phyloP scores from a whole-genome alignment of 306 rosid genomes.

The Cajanus cajan region DNA sequence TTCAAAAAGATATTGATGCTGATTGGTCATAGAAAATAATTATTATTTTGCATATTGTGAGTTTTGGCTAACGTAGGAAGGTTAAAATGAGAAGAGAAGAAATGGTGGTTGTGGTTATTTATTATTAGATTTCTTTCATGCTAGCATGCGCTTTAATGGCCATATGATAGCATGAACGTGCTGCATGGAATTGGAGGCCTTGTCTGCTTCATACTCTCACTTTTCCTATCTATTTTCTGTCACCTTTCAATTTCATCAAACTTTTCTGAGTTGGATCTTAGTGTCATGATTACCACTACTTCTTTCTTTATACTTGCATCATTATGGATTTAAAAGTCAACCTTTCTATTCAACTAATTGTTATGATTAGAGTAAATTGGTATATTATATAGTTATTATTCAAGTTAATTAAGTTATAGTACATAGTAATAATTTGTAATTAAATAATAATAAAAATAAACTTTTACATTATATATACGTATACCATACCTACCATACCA shows the following conservation, averaged over 20 bases:
- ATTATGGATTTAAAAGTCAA: slow-evolving; percentile 3
- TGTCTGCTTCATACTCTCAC: neutral
- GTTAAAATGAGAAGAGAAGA: neutral
- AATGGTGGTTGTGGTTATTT: slow-evolving; percentile 10
- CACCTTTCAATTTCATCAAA: slow-evolving; percentile 15
- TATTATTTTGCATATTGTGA: neutral
- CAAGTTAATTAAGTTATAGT: too few relatives aligned
- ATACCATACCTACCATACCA: too few relatives aligned
- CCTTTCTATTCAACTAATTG: neutral
- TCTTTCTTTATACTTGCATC: neutral
- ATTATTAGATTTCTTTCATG: neutral
- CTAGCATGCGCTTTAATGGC: slow-evolving; percentile 16
- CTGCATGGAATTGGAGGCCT: neutral
- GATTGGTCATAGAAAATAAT: neutral
- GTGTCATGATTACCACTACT: neutral
- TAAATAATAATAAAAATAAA: too few relatives aligned
- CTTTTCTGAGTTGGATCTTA: slow-evolving; percentile 9
- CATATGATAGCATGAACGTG: neutral
- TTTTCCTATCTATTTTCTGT: neutral
- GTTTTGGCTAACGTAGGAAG: slow-evolving; percentile 9
- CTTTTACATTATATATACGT: too few relatives aligned
- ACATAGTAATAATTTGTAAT: too few relatives aligned
- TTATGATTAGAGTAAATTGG: neutral
- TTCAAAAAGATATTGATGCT: neutral
- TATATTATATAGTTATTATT: too few relatives aligned